phyloP scores from a whole-genome alignment of 2,329 filamentous ascomycete species.

The Aureobasidium leucospermi region DNA sequence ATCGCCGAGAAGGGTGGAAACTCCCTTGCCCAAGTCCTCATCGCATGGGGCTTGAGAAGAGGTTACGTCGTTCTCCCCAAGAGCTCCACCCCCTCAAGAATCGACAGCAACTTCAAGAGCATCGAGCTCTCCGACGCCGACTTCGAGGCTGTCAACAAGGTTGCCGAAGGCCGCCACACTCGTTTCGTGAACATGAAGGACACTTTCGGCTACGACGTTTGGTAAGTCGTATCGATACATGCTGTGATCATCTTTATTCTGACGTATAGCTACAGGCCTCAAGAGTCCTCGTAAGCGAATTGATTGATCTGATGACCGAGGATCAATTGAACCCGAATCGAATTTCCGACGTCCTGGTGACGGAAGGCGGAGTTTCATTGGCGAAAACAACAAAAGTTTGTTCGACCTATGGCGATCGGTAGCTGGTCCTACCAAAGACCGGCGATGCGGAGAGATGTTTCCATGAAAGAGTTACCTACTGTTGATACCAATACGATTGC shows the following conservation, averaged over 20 bases:
- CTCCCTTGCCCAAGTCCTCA: slow-evolving; percentile 54
- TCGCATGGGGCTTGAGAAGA: slow-evolving; percentile 58
- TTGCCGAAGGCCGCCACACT: slow-evolving; percentile 58
- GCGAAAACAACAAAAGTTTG: slow-evolving; percentile 6
- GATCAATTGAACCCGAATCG: background rate
- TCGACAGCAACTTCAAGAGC: slow-evolving; percentile 60
- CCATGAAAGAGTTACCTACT: slow-evolving; percentile 4
- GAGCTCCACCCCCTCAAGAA: slow-evolving; percentile 59
- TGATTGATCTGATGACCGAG: background rate
- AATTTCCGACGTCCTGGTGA: slow-evolving; percentile 10
- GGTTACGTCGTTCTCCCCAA: slow-evolving; percentile 64
- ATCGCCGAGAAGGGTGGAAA: slow-evolving; percentile 52
- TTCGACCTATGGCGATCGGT: slow-evolving; percentile 7
- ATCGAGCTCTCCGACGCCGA: slow-evolving; percentile 49
- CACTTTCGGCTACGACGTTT: slow-evolving; percentile 65
- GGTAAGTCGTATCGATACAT: slow-evolving; percentile 19
- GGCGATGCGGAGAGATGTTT: background rate
- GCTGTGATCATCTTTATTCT: background rate
- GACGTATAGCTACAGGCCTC: slow-evolving; percentile 19
- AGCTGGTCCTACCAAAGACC: slow-evolving; percentile 11
- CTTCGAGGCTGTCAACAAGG: slow-evolving; percentile 53
- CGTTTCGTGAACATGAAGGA: slow-evolving; percentile 80
- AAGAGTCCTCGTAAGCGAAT: slow-evolving; percentile 24
- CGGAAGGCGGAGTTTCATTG: slow-evolving; percentile 2
- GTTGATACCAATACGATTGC: slow-evolving; percentile 7